A percentile compares a stretch with the other conserved stretches of the same genome.
These are phyloP conservation scores for Marchantia polymorpha DNA, from an alignment of 225 moss, liverwort and hornwort genomes.

Conservation along the genomic window DNA sequence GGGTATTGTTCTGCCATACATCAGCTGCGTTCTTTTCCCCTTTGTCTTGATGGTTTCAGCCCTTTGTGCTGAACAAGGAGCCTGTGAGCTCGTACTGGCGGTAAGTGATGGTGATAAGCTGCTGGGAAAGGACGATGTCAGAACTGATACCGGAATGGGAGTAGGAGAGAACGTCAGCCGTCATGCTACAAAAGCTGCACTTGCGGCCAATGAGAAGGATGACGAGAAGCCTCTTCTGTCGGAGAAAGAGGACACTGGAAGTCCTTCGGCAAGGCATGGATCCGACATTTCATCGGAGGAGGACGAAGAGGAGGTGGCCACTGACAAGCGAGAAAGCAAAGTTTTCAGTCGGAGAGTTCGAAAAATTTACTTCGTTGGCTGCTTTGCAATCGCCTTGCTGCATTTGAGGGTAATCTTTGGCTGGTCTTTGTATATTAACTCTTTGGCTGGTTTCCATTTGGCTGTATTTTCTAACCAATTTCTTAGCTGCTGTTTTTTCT, in stretches of 20 bases:
- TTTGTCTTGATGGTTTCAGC: slow-evolving; percentile 69
- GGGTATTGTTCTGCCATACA: slow-evolving; percentile 74
- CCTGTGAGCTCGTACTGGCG: slow-evolving; percentile 55
- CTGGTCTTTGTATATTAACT: background rate
- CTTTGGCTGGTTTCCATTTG: background rate
- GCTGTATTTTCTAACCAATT: background rate
- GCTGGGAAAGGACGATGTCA: slow-evolving; percentile 21
- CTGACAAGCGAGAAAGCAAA: slow-evolving; percentile 30
- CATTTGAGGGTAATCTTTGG: slow-evolving; percentile 58
- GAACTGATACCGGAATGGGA: background rate
- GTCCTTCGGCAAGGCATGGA: slow-evolving; percentile 18
- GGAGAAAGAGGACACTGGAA: slow-evolving; percentile 18
- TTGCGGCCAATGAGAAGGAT: slow-evolving; percentile 16
- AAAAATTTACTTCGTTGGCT: slow-evolving; percentile 64
- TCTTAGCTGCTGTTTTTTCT: background rate
- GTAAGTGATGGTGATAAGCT: slow-evolving; percentile 23
- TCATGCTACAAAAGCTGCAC: slow-evolving; percentile 1
- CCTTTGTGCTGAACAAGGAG: slow-evolving; percentile 73
- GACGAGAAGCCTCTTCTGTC: slow-evolving; percentile 33
- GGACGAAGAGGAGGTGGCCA: slow-evolving; percentile 22
- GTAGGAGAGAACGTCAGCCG: slow-evolving; percentile 3
- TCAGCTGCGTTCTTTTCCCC: slow-evolving; percentile 65
- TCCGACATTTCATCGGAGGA: slow-evolving; percentile 21
- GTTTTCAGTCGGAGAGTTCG: slow-evolving; percentile 57
- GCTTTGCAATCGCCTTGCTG: slow-evolving; percentile 53